phyloP scores from a whole-genome alignment of 805 yeast species.

The Candida maesae region DNA sequence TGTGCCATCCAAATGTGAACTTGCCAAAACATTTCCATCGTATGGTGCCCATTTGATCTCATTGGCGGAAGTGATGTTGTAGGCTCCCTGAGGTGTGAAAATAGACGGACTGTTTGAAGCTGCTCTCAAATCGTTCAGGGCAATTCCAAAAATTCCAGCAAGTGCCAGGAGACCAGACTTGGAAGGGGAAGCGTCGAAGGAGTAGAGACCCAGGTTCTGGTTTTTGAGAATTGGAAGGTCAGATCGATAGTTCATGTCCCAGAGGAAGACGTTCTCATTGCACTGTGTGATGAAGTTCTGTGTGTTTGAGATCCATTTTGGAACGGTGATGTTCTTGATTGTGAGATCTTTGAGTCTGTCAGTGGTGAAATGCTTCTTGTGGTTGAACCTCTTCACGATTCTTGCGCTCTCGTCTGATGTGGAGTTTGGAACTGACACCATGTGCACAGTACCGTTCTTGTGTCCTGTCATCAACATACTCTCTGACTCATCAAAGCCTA shows the following conservation, averaged over 20 bases:
- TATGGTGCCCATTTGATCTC: conserved; percentile 60
- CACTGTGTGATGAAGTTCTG: conserved; percentile 51
- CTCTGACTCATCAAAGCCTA: conserved; percentile 34
- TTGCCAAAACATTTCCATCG: conserved; percentile 59
- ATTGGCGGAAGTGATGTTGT: conserved; percentile 32
- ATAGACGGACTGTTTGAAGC: conserved; percentile 29
- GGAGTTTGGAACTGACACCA: conserved; percentile 63
- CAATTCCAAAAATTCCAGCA: conserved; percentile 70
- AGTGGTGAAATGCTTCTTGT: conserved; percentile 54
- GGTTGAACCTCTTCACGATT: conserved; percentile 75
- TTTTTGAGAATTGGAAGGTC: conserved; percentile 56
- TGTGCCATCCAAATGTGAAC: conserved; percentile 54
- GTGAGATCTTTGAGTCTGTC: conserved; percentile 17
- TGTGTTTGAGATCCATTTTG: conserved; percentile 27
- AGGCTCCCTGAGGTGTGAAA: conserved; percentile 38
- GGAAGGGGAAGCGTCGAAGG: conserved; percentile 46
- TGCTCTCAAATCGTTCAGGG: conserved; percentile 66
- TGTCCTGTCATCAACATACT: conserved; percentile 67
- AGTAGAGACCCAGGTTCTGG: conserved; percentile 44
- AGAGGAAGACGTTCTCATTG: conserved; percentile 66
- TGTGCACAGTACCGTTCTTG: conserved; percentile 66
- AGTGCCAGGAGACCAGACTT: conserved; percentile 54
- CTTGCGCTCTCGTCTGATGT: conserved; percentile 55
- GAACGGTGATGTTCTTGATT: conserved; percentile 16
- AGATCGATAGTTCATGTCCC: conserved; percentile 64